Conservation (phyloP, 305 asterid species). For the Fraxinus nigra region DNA sequence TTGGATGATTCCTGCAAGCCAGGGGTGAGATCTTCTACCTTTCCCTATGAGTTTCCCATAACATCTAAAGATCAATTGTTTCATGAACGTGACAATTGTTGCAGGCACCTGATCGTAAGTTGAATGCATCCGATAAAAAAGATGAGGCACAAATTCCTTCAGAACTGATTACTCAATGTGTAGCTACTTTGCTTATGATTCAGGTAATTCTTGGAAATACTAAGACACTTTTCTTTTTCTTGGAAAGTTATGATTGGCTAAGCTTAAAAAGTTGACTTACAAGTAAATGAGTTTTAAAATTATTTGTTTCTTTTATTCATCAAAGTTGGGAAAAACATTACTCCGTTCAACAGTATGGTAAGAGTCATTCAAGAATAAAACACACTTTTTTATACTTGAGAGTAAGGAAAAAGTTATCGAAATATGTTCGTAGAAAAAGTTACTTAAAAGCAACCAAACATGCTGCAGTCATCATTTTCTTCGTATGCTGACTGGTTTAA, state of each 20-base stretch:
- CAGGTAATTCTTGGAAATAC: slow-evolving; percentile 51
- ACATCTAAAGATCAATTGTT: slow-evolving; percentile 10
- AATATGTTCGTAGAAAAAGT: background rate
- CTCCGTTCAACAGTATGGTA: background rate
- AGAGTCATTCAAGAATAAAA: background rate
- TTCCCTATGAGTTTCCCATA: slow-evolving; percentile 13
- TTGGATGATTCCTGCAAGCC: slow-evolving; percentile 51
- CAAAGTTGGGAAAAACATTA: background rate
- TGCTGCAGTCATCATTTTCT: background rate
- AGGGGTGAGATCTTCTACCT: slow-evolving; percentile 40
- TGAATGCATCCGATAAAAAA: slow-evolving; percentile 33
- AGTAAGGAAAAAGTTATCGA: background rate
- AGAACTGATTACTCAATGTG: slow-evolving; percentile 75
- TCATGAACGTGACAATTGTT: slow-evolving; percentile 21
- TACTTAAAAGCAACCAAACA: background rate
- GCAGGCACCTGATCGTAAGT: slow-evolving; percentile 56
- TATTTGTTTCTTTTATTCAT: background rate
- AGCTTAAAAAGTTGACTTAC: background rate
- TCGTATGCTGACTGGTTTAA: background rate
- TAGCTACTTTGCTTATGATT: slow-evolving; percentile 89
- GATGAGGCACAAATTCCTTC: slow-evolving; percentile 66
- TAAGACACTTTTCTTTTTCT: background rate
- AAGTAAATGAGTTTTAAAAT: background rate
- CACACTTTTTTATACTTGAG: background rate
- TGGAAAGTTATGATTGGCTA: background rate